phyloP scores from a whole-genome alignment of 2,329 filamentous ascomycete species.

The Fusarium mexicanum region DNA sequence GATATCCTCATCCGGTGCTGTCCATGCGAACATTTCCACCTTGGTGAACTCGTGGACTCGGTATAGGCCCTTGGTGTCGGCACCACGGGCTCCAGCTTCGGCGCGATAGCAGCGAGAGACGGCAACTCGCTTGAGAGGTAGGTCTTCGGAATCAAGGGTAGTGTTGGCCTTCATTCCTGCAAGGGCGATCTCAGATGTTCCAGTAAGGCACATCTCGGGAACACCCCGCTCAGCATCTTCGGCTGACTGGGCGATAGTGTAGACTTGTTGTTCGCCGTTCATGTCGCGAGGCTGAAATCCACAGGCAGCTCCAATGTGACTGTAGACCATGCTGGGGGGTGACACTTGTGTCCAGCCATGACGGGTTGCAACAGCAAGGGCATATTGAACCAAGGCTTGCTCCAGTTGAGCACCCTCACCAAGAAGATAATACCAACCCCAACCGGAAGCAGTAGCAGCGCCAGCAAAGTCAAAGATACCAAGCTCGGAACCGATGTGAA shows the following conservation, averaged over 20 bases:
- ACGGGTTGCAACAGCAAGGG: slow-evolving; percentile 75
- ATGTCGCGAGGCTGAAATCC: slow-evolving; percentile 94
- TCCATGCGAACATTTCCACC: slow-evolving; percentile 97
- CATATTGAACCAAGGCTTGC: slow-evolving; percentile 90
- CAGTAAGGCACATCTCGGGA: slow-evolving; percentile 80
- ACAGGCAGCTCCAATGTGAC: slow-evolving; percentile 88
- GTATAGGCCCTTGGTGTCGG: slow-evolving; percentile 93
- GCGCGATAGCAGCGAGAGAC: slow-evolving; percentile 94
- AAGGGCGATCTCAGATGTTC: slow-evolving; percentile 93
- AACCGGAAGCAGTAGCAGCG: slow-evolving; percentile 84
- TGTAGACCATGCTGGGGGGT: slow-evolving; percentile 91
- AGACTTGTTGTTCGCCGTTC: slow-evolving; percentile 92
- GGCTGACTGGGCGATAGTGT: slow-evolving; percentile 74
- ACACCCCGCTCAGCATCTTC: slow-evolving; percentile 69
- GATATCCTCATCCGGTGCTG: slow-evolving; percentile 62
- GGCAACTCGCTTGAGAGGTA: slow-evolving; percentile 84
- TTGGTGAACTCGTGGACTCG: slow-evolving; percentile 99
- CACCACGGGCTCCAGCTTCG: slow-evolving; percentile 89
- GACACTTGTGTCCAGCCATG: slow-evolving; percentile 83
- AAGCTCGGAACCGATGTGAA: slow-evolving; percentile 86
- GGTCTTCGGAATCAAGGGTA: slow-evolving; percentile 68
- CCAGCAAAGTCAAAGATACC: slow-evolving; percentile 89
- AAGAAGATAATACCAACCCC: slow-evolving; percentile 98
- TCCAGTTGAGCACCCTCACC: slow-evolving; percentile 94
- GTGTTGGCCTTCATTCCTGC: slow-evolving; percentile 87